Percentiles rank a stretch among this genome's conserved stretches.
Evolutionary conservation across 202 grass and related monocot species (phyloP).

Genomic region (Brachypodium distachyon): DNA sequence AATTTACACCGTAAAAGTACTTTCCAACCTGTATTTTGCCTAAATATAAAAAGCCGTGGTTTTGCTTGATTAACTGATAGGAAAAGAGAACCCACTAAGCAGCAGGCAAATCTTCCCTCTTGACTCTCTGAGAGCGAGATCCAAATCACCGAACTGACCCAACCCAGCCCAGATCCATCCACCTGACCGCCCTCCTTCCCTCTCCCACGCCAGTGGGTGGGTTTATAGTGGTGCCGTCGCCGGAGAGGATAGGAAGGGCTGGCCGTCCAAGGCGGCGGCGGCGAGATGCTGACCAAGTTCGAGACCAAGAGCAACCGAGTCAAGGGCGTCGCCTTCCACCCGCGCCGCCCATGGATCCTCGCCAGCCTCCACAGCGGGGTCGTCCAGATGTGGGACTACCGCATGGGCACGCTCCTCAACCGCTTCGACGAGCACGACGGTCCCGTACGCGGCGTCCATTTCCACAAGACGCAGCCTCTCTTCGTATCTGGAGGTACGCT

Average conservation of each 20-base stretch:
- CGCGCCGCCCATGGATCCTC: slow-evolving; percentile 62
- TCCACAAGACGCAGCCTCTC: slow-evolving; percentile 65
- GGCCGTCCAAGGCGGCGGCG: too few relatives aligned
- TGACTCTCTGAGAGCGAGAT: too few relatives aligned
- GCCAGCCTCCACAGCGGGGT: slow-evolving; percentile 69
- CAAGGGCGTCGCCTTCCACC: slow-evolving; percentile 64
- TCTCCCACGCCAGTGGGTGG: not conserved
- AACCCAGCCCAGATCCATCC: too few relatives aligned
- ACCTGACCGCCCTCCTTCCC: not conserved
- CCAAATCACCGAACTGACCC: too few relatives aligned
- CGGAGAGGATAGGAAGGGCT: too few relatives aligned
- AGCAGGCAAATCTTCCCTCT: too few relatives aligned
- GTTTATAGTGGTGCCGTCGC: too few relatives aligned
- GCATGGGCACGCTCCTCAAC: slow-evolving; percentile 69
- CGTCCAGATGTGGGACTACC: slow-evolving; percentile 73
- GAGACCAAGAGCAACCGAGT: slow-evolving; percentile 75
- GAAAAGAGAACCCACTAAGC: too few relatives aligned
- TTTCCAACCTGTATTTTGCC: too few relatives aligned
- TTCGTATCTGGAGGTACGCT: slow-evolving; percentile 67
- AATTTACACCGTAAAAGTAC: too few relatives aligned
- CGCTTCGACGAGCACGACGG: slow-evolving; percentile 72
- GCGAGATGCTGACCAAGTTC: slow-evolving; percentile 62
- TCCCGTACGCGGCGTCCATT: slow-evolving; percentile 63
- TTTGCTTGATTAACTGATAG: too few relatives aligned
- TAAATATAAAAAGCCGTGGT: too few relatives aligned